These are phyloP conservation scores for Gossypium herbaceum DNA, from an alignment of 345 rosid genomes.

Conservation along the genomic window DNA sequence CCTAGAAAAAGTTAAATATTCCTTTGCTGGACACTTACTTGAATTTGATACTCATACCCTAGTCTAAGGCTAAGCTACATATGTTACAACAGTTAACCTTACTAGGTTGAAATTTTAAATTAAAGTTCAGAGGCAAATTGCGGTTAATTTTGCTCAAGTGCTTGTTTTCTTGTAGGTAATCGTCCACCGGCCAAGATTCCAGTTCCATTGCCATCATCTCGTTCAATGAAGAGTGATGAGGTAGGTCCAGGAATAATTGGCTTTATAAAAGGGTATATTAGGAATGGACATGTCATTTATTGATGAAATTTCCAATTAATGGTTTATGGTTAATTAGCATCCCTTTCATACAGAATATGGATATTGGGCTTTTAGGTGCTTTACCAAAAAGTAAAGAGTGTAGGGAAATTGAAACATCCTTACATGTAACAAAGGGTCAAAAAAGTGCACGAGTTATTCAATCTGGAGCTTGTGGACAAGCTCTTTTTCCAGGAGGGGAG, in stretches of 20 bases:
- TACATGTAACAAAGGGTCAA: too few relatives aligned
- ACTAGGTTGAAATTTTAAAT: not conserved
- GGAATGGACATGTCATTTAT: not conserved
- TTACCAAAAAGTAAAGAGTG: not conserved
- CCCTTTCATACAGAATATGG: not conserved
- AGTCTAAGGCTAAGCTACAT: too few relatives aligned
- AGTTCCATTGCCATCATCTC: constrained; percentile 65
- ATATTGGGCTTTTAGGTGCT: not conserved
- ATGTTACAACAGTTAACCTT: not conserved
- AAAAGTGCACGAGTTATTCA: too few relatives aligned
- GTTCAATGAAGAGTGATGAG: constrained; percentile 55
- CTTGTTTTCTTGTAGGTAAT: constrained; percentile 46
- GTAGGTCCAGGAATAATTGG: constrained; percentile 28
- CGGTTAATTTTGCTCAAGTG: constrained; percentile 8
- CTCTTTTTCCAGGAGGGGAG: too few relatives aligned
- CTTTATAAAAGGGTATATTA: not conserved
- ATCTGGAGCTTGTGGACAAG: too few relatives aligned
- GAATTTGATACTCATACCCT: too few relatives aligned
- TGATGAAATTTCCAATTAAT: not conserved
- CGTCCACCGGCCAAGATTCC: constrained; percentile 93
- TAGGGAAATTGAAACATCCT: too few relatives aligned
- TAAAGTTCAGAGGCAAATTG: not conserved
- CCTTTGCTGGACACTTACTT: too few relatives aligned
- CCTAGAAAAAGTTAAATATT: too few relatives aligned
- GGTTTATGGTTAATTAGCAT: not conserved